Percentiles rank a stretch among this genome's conserved stretches.
Conservation (phyloP, 1,284 basidiomycete species). For the Tilletia walkeri region DNA sequence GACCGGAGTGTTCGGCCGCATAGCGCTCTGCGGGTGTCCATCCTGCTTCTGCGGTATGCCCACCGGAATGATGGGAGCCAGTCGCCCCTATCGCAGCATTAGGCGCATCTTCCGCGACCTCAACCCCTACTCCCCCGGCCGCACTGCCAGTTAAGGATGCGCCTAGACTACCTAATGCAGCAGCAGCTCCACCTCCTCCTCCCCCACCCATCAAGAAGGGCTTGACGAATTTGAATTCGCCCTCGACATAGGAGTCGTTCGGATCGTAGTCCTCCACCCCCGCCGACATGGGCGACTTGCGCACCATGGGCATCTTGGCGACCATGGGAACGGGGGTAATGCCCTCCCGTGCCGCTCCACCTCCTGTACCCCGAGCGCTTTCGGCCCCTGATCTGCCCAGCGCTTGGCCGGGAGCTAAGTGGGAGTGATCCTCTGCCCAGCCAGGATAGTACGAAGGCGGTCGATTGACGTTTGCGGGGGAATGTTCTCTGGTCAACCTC, state of each 20-base stretch:
- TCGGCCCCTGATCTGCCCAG: not conserved
- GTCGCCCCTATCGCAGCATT: not conserved
- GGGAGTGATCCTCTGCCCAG: slow-evolving; percentile 31
- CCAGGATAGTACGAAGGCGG: slow-evolving; percentile 41
- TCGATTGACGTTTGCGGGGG: slow-evolving; percentile 32
- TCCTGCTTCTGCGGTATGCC: not conserved
- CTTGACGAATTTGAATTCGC: slow-evolving; percentile 11
- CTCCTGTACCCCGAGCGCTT: not conserved
- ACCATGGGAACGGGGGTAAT: not conserved
- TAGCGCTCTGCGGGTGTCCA: slow-evolving; percentile 10
- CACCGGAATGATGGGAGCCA: not conserved
- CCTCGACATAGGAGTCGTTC: slow-evolving; percentile 9
- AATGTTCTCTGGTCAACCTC: slow-evolving; percentile 38
- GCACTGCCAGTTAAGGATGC: not conserved
- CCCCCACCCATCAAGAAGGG: not conserved
- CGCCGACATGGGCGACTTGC: slow-evolving; percentile 14
- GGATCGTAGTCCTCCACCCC: not conserved
- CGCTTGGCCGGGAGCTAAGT: not conserved
- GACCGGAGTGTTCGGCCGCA: not conserved
- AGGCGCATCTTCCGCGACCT: too few species aligned
- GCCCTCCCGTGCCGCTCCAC: not conserved
- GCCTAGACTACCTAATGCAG: not conserved
- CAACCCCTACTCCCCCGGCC: too few species aligned
- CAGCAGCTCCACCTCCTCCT: not conserved
- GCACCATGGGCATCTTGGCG: slow-evolving; percentile 6